These are phyloP conservation scores for Silene noctiflora DNA, from an alignment of 179 eudicot genomes.

Conservation along the genomic window DNA sequence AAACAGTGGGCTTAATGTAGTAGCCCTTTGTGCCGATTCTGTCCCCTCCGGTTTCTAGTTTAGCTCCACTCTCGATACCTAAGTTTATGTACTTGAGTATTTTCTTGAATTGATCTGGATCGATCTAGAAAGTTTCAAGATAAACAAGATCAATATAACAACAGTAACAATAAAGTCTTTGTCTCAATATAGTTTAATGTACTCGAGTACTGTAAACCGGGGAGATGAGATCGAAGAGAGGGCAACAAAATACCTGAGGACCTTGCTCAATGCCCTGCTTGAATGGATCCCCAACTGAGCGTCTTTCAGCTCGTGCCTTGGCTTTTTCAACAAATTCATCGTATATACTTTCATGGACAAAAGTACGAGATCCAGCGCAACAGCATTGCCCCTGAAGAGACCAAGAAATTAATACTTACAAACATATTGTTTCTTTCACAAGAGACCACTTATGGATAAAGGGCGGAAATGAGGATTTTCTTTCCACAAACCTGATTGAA, in stretches of 20 bases:
- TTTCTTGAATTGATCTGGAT: conserved; percentile 44
- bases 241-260: conserved; percentile 43
- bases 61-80: conserved; percentile 60
- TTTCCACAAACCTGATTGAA: conserved; percentile 35
- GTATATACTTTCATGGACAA: conserved; percentile 52
- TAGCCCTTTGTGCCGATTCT: conserved; percentile 49
- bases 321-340: conserved; percentile 51
- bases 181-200: neutral
- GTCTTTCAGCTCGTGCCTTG: conserved; percentile 45
- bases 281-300: conserved; percentile 60
- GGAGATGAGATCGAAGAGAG: too few species aligned
- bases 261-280: conserved; percentile 59
- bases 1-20: conserved; percentile 63
- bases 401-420: conserved; percentile 1
- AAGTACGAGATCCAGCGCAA: conserved; percentile 54
- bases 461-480: neutral
- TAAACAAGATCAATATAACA: conserved; percentile 2
- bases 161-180: neutral
- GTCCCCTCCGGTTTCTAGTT: conserved; percentile 62
- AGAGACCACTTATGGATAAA: neutral
- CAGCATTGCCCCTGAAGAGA: conserved; percentile 56
- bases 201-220: too few species aligned
- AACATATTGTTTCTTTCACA: neutral
- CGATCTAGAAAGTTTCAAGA: conserved; percentile 21
- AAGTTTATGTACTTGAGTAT: conserved; percentile 51